Evolutionary conservation across 140 eudicot species (phyloP).

Genomic region (Ambrosia hybrid): DNA sequence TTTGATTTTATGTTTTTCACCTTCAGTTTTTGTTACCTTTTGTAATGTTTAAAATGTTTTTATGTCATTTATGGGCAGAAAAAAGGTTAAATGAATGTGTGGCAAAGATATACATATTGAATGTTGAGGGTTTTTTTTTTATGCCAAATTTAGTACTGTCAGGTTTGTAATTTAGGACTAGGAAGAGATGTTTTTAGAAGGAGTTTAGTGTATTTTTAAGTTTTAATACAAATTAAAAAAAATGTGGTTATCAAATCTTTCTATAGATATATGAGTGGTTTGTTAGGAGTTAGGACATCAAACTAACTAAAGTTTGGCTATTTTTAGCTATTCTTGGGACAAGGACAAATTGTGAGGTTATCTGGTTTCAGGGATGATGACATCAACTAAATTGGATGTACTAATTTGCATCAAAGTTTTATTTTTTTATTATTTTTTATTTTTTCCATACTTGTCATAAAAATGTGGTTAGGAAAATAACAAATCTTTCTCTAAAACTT

Average conservation of each 20-base stretch:
- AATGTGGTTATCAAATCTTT: background rate
- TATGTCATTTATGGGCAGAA: background rate
- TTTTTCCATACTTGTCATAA: background rate
- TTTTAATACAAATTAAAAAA: no score
- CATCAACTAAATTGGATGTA: conserved; percentile 1
- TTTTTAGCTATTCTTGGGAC: conserved; percentile 3
- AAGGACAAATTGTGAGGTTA: background rate
- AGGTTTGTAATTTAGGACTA: background rate
- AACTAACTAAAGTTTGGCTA: background rate
- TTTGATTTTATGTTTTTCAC: background rate
- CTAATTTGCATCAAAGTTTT: background rate
- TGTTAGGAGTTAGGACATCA: background rate
- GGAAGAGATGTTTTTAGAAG: background rate
- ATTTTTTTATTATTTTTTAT: no score
- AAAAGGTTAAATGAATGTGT: background rate
- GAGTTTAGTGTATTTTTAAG: no score
- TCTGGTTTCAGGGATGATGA: background rate
- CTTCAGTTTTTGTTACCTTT: background rate
- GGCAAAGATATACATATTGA: background rate
- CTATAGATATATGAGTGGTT: background rate
- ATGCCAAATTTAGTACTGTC: background rate
- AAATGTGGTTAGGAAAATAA: background rate
- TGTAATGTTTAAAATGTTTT: background rate
- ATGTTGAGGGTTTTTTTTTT: background rate
- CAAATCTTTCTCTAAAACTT: background rate